Evolutionary conservation across 805 yeast genomes (phyloP).

Genomic region (Saturnispora gosingensis): DNA sequence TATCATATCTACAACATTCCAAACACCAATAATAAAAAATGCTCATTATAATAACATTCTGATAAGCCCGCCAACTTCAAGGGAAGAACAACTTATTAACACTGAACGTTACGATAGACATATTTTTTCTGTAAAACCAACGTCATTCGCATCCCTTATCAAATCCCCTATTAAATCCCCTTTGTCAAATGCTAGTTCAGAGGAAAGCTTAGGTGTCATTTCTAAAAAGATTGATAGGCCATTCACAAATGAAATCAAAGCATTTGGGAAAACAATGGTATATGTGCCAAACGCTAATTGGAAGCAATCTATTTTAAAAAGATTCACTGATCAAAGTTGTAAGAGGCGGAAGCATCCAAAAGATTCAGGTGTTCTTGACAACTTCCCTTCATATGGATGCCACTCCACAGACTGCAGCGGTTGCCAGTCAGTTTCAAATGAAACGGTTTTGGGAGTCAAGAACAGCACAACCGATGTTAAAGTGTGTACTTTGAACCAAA

Average conservation of each 20-base stretch:
- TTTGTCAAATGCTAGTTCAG: neutral
- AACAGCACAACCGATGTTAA: neutral
- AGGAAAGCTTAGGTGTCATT: neutral
- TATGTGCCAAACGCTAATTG: neutral
- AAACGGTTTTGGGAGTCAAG: neutral
- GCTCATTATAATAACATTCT: neutral
- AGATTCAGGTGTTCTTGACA: neutral
- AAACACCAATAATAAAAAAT: neutral
- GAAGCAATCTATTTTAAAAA: neutral
- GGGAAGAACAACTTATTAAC: neutral
- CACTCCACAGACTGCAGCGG: neutral
- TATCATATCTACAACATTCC: neutral
- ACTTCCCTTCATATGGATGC: neutral
- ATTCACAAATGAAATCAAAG: neutral
- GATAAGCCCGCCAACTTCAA: neutral
- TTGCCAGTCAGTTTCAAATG: neutral
- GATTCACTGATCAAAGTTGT: neutral
- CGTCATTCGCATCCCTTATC: neutral
- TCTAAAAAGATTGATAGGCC: neutral
- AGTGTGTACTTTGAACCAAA: neutral
- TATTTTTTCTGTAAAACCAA: neutral
- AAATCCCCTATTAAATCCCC: neutral
- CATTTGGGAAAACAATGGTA: neutral
- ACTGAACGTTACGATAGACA: neutral
- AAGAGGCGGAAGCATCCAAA: constrained; percentile 1